These are phyloP conservation scores for Suillus spraguei DNA, from an alignment of 768 basidiomycete genomes.

Conservation along the genomic window DNA sequence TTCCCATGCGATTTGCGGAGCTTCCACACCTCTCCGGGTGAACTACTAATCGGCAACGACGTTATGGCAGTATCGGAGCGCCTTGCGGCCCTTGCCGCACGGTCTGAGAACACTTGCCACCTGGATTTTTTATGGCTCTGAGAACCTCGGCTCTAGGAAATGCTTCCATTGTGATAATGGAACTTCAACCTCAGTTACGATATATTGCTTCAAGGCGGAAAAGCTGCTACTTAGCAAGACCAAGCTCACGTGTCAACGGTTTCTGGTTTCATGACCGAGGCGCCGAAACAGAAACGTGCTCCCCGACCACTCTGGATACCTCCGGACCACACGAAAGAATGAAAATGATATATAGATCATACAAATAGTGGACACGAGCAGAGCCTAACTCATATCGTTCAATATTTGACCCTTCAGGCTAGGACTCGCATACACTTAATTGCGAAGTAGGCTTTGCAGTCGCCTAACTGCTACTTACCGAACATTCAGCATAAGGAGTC, in stretches of 20 bases:
- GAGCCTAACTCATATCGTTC: neutral
- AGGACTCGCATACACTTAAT: neutral
- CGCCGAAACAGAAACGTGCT: neutral
- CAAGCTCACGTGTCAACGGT: neutral
- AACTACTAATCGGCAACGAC: conserved; percentile 5
- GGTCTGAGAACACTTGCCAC: conserved; percentile 3
- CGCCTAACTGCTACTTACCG: neutral
- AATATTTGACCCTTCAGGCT: neutral
- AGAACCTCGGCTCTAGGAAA: conserved; percentile 1
- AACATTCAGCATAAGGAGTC: neutral
- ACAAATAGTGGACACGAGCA: neutral
- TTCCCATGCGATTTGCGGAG: conserved; percentile 9
- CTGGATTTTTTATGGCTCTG: neutral
- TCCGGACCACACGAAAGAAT: neutral
- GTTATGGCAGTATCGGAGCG: conserved; percentile 5
- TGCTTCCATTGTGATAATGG: conserved; percentile 2
- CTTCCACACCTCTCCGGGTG: conserved; percentile 3
- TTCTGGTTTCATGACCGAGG: conserved; percentile 6
- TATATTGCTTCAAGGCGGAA: neutral
- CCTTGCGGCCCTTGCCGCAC: conserved; percentile 1
- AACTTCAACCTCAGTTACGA: conserved; percentile 8
- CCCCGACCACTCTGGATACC: neutral
- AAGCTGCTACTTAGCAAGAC: neutral
- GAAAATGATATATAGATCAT: neutral
- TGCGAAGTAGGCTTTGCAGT: neutral